Base-by-base conservation (phyloP, 2,329 filamentous ascomycete genomes). In the Aspergillus bombycis region DNA sequence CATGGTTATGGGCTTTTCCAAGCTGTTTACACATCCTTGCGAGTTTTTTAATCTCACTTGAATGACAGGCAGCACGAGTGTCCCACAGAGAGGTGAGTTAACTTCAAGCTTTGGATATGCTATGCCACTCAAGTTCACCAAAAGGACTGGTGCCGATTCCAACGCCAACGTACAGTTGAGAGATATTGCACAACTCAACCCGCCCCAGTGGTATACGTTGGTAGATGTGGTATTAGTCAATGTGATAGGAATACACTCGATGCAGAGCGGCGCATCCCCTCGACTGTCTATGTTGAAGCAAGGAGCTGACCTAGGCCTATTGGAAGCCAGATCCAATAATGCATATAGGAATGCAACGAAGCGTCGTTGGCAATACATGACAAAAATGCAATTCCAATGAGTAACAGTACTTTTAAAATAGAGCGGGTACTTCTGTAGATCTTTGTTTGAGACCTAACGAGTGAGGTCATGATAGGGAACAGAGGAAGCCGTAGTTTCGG, bases 311-410 rank as follows among this genome's bases (percentile, higher is more conserved):
- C 12, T 38, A n/a, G 43, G 30, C 21, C 23, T 43, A 23, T 21
- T 36, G 52, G 32, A 16, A 23, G 32, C 26, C 30, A 36, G n/a
- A 54, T 23, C 32, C 52, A 54, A 56, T 12, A 41, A 50, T 43
- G 34, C 58, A 62, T 50, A 60, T 45, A 16, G 46, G 8, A 30
- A 30, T n/a, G 52, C 52, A 48, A 62, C 21, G 52, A 61, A 28
- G 32, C 30, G 45, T 53, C 54, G 43, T 53, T 58, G 60, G 32
- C 23, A 54, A 57, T 62, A 36, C 61, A 62, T 60, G 52, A 26
- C 50, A 34, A 41, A 1, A 21, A 36, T 54, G 19, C 34, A 14
- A 5, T 16, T 14, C 12, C 1, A 36, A 16, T 36, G 12, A 34
- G 12, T 14, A 54, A 23, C 52, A 23, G 21, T 54, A 12, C 32